Percentiles rank a stretch among this genome's conserved stretches.
Conservation (phyloP, 352 stramenopile species). For the Globisporangium rhizosaccharum region DNA sequence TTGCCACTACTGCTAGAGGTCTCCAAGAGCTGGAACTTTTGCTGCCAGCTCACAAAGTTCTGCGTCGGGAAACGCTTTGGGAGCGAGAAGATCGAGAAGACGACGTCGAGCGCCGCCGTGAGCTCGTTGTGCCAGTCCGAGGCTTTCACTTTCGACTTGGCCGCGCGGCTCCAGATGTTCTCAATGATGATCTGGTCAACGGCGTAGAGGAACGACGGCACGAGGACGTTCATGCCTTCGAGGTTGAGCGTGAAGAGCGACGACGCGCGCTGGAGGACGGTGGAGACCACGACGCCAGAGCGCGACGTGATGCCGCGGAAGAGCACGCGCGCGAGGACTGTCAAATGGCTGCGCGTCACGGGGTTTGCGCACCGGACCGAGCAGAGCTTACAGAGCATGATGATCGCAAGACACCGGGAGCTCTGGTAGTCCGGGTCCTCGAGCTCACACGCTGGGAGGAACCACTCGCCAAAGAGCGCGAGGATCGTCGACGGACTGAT, state of each 20-base stretch:
- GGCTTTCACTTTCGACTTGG: conserved; percentile 60
- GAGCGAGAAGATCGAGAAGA: conserved; percentile 68
- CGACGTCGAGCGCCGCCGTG: conserved; percentile 64
- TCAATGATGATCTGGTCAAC: conserved; percentile 81
- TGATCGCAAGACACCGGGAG: conserved; percentile 68
- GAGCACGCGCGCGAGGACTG: conserved; percentile 53
- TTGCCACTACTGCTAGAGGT: not conserved
- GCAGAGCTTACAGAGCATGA: conserved; percentile 77
- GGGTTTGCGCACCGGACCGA: conserved; percentile 58
- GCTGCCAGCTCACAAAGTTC: conserved; percentile 77
- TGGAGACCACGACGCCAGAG: conserved; percentile 72
- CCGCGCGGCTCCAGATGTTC: conserved; percentile 69
- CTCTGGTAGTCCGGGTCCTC: conserved; percentile 66
- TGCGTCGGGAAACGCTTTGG: conserved; percentile 69
- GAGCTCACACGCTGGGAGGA: conserved; percentile 77
- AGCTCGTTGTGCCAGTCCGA: conserved; percentile 83
- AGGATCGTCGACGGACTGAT: conserved; percentile 82
- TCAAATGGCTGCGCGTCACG: conserved; percentile 60
- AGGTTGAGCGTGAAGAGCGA: conserved; percentile 76
- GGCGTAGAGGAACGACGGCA: conserved; percentile 75
- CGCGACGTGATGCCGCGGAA: conserved; percentile 76
- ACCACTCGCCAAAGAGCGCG: conserved; percentile 84
- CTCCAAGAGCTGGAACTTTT: conserved; percentile 38
- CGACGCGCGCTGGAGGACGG: conserved; percentile 69
- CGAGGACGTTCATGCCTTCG: conserved; percentile 69